Percentiles rank a stretch among this genome's conserved stretches.
Conservation (phyloP, 2,329 filamentous ascomycete species). For the Huntiella omanensis region DNA sequence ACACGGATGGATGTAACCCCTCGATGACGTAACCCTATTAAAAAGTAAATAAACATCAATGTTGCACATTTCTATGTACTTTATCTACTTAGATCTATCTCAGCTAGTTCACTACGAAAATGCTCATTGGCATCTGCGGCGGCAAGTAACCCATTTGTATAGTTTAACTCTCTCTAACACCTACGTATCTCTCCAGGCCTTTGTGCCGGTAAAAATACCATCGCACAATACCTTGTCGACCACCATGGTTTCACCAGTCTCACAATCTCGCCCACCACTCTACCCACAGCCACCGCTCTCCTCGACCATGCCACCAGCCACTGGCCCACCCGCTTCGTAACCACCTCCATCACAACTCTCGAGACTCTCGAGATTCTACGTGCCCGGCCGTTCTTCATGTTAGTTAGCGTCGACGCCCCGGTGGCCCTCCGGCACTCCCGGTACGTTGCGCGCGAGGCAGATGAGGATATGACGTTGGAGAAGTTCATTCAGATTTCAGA, state of each 20-base stretch:
- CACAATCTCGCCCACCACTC: conserved; percentile 32
- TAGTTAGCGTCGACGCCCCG: conserved; percentile 82
- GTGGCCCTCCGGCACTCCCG: conserved; percentile 68
- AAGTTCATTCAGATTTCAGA: conserved; percentile 45
- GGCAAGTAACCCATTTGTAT: conserved; percentile 25
- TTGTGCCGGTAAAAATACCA: conserved; percentile 79
- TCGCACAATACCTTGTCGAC: conserved; percentile 71
- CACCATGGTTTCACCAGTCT: conserved; percentile 67
- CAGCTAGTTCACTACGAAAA: conserved; percentile 17
- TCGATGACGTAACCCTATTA: no score
- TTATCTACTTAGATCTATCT: no score
- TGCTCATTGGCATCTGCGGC: conserved; percentile 64
- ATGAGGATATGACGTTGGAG: conserved; percentile 22
- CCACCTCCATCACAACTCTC: conserved; percentile 62
- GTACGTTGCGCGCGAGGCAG: conserved; percentile 34
- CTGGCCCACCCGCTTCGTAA: conserved; percentile 76
- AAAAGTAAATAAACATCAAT: no score
- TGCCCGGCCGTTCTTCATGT: conserved; percentile 76
- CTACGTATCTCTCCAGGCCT: conserved; percentile 40
- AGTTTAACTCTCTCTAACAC: neutral
- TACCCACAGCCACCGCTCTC: conserved; percentile 45
- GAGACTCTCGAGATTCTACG: conserved; percentile 54
- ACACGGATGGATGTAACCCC: no score
- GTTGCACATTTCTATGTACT: no score
- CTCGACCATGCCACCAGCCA: conserved; percentile 69